phyloP scores from a whole-genome alignment of 1,284 basidiomycete genomes.

The Leccinum fallax region DNA sequence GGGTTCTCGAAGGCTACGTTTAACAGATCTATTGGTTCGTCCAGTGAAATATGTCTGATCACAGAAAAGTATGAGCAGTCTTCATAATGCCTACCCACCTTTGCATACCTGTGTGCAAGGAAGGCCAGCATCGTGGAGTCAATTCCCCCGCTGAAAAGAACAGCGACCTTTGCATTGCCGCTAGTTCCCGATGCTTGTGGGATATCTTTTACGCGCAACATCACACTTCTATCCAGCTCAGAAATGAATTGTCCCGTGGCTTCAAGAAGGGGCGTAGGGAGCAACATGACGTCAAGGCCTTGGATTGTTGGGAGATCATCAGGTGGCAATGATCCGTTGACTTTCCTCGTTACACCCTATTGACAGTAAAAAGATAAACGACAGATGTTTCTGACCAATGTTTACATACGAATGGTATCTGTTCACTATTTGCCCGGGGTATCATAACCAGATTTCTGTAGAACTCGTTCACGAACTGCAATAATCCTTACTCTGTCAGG shows the following conservation, averaged over 20 bases:
- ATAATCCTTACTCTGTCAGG: slow-evolving; percentile 6
- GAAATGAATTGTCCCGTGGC: slow-evolving; percentile 55
- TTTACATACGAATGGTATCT: slow-evolving; percentile 33
- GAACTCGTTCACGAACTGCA: slow-evolving; percentile 40
- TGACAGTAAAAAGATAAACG: slow-evolving; percentile 2
- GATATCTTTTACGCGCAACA: slow-evolving; percentile 61
- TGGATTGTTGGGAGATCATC: slow-evolving; percentile 40
- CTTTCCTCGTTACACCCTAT: slow-evolving; percentile 48
- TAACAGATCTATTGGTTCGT: slow-evolving; percentile 89
- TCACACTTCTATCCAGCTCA: slow-evolving; percentile 61
- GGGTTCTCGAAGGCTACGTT: slow-evolving; percentile 98
- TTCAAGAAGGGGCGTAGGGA: slow-evolving; percentile 48
- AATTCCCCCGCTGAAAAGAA: slow-evolving; percentile 96
- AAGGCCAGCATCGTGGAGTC: slow-evolving; percentile 88
- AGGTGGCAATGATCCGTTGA: slow-evolving; percentile 54
- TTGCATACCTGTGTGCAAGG: slow-evolving; percentile 69
- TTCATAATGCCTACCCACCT: not conserved
- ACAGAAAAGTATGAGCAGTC: slow-evolving; percentile 19
- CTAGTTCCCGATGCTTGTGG: slow-evolving; percentile 39
- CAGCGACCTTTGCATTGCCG: slow-evolving; percentile 66
- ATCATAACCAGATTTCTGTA: slow-evolving; percentile 31
- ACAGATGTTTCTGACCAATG: not conserved
- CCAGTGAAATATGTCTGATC: slow-evolving; percentile 63
- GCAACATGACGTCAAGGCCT: slow-evolving; percentile 41
- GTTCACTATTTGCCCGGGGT: slow-evolving; percentile 19